phyloP scores from a whole-genome alignment of 2,329 filamentous ascomycete genomes.

The Fusarium globosum region DNA sequence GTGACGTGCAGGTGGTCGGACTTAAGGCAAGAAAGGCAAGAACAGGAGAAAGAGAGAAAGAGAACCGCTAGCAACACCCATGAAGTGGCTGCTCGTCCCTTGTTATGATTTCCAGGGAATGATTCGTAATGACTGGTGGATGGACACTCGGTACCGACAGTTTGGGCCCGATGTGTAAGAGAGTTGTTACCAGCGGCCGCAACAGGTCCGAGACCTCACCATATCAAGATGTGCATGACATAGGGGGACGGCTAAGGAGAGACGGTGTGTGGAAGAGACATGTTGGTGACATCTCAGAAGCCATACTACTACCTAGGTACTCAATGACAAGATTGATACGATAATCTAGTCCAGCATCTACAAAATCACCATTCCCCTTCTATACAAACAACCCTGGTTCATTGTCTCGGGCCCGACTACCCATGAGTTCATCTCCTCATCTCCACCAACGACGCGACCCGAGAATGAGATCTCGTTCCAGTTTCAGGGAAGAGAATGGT shows the following conservation, averaged over 20 bases:
- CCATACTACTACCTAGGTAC: background rate
- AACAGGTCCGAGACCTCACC: conserved; percentile 28
- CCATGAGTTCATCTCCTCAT: conserved; percentile 29
- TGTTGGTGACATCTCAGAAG: background rate
- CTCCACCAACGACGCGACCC: conserved; percentile 27
- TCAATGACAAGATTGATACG: background rate
- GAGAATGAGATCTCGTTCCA: conserved; percentile 2
- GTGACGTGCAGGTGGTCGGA: conserved; percentile 22
- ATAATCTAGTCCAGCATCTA: background rate
- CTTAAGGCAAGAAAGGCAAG: background rate
- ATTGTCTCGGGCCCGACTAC: conserved; percentile 14
- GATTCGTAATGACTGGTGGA: conserved; percentile 30
- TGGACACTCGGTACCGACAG: conserved; percentile 39
- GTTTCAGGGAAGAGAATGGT: background rate
- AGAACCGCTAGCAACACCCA: conserved; percentile 5
- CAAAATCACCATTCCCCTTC: background rate
- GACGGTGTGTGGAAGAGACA: conserved; percentile 10
- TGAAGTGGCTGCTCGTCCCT: conserved; percentile 36
- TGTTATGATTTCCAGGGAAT: conserved; percentile 35
- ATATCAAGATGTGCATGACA: conserved; percentile 11
- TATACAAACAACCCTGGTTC: conserved; percentile 1
- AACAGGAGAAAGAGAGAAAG: background rate
- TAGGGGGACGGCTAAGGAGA: conserved; percentile 11
- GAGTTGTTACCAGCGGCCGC: conserved; percentile 30
- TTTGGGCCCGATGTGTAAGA: conserved; percentile 43